These are phyloP conservation scores for Parsonsia alboflavescens DNA, from an alignment of 257 asterid species.

Conservation along the genomic window DNA sequence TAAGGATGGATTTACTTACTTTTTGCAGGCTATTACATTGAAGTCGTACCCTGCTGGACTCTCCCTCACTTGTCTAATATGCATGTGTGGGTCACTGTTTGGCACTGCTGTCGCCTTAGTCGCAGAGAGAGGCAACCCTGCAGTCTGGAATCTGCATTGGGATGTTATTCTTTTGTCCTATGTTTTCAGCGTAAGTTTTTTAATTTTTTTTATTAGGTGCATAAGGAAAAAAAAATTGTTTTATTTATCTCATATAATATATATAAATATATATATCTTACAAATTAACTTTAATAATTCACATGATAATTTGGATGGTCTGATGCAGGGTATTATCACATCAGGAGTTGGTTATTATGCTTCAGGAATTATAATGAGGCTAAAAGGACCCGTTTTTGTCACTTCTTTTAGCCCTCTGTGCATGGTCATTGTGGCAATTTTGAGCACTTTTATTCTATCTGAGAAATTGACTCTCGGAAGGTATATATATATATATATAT, in stretches of 20 bases:
- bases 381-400: slow-evolving; percentile 46
- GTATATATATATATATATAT: slow-evolving; percentile 14
- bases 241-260: too few relatives aligned
- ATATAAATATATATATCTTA: too few relatives aligned
- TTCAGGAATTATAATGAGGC: slow-evolving; percentile 40
- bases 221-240: too few relatives aligned
- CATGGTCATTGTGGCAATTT: slow-evolving; percentile 44
- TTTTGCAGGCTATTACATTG: slow-evolving; percentile 38
- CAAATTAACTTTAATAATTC: too few relatives aligned
- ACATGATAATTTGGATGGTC: too few relatives aligned
- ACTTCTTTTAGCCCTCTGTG: slow-evolving; percentile 41
- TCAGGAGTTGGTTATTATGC: slow-evolving; percentile 46
- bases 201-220: too few relatives aligned
- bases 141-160: slow-evolving; percentile 53
- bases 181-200: slow-evolving; percentile 44
- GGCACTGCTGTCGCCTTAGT: slow-evolving; percentile 44
- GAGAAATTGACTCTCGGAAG: slow-evolving; percentile 42
- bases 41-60: slow-evolving; percentile 59
- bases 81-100: slow-evolving; percentile 46
- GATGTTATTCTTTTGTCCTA: slow-evolving; percentile 44
- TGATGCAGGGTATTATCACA: slow-evolving; percentile 44
- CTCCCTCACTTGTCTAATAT: slow-evolving; percentile 50
- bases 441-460: slow-evolving; percentile 35
- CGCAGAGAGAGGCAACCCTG: slow-evolving; percentile 37
- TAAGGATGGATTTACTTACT: background rate